Evolutionary conservation across 164 flowering plant genomes (phyloP), one percentile per base, ranked within the genome.

Genomic region (Chimonanthus salicifolius): DNA sequence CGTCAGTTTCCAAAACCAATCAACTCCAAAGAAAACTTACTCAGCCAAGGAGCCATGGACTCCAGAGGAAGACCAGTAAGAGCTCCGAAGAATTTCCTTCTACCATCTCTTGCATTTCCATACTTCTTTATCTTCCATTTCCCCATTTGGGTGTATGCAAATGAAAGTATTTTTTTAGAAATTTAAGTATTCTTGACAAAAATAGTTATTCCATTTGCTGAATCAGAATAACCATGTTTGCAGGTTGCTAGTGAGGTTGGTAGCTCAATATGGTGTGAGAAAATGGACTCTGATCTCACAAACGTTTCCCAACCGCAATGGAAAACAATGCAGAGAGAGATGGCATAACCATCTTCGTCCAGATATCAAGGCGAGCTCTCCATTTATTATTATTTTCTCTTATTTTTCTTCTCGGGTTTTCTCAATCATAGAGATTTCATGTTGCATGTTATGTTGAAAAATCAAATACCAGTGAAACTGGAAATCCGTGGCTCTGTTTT

Each of bases 281-380:
- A 80, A 67, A 74, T 86, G 90, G 90, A 80, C 88, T 9, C 51
- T 68, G 3, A 83, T 88, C 20, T 84, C 88, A 21, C 65, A 71
- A 18, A 70, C 67, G 78, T 68, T 88, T 3, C n/a, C 15, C 2
- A 85, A 86, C 4, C 75, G 91, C 63, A 74, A 80, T 0, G 91
- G 89, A 10, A 88, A 88, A 73, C 88, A 88, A 47, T 88, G 91
- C 49, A 73, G 91, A 60, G 91, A 86, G 78, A 77, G 91, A 74
- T 88, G 91, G 91, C 79, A 82, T 66, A 86, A 86, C 70, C 88
- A 86, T 79, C 65, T 88, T 16, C 71, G 82, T 46, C 91, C 88
- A 0, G 79, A 86, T 49, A 82, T 88, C 71, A 88, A 75, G 87
- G 89, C 83, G 21, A 6, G 60, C 16, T 16, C n/a, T 9, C 13